phyloP scores from a whole-genome alignment of 176 grass and related monocot species.

The Cocos nucifera region DNA sequence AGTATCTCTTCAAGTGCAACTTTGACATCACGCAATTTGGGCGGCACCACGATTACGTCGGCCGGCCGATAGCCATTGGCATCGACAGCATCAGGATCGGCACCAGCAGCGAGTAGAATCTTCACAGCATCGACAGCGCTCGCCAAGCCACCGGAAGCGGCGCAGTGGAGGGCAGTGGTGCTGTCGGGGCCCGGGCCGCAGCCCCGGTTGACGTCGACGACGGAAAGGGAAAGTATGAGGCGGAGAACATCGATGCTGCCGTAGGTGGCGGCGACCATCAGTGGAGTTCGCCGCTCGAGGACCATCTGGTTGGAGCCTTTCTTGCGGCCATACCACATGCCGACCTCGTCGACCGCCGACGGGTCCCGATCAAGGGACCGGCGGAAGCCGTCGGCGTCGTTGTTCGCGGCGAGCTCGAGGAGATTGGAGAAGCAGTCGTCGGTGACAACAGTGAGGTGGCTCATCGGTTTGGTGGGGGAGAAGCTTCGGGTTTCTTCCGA shows the following conservation, averaged over 20 bases:
- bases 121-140: constrained; percentile 43
- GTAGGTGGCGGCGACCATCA: constrained; percentile 85
- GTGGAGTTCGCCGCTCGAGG: constrained; percentile 51
- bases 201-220: constrained; percentile 38
- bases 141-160: constrained; percentile 45
- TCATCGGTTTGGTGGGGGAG: too few relatives aligned
- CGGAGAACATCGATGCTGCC: constrained; percentile 42
- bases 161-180: constrained; percentile 71
- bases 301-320: constrained; percentile 38
- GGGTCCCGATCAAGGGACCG: constrained; percentile 10
- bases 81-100: constrained; percentile 42
- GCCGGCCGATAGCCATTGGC: constrained; percentile 32
- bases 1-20: constrained; percentile 29
- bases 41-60: constrained; percentile 38
- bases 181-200: constrained; percentile 22
- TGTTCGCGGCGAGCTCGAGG: constrained; percentile 63
- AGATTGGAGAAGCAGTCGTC: constrained; percentile 16
- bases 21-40: constrained; percentile 13
- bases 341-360: constrained; percentile 36
- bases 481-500: too few relatives aligned
- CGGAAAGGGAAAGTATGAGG: constrained; percentile 35
- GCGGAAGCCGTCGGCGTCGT: constrained; percentile 33
- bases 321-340: constrained; percentile 65
- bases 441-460: too few relatives aligned
- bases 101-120: constrained; percentile 55